Evolutionary conservation across 768 basidiomycete genomes (phyloP).

Genomic region (Lactarius hengduanensis): DNA sequence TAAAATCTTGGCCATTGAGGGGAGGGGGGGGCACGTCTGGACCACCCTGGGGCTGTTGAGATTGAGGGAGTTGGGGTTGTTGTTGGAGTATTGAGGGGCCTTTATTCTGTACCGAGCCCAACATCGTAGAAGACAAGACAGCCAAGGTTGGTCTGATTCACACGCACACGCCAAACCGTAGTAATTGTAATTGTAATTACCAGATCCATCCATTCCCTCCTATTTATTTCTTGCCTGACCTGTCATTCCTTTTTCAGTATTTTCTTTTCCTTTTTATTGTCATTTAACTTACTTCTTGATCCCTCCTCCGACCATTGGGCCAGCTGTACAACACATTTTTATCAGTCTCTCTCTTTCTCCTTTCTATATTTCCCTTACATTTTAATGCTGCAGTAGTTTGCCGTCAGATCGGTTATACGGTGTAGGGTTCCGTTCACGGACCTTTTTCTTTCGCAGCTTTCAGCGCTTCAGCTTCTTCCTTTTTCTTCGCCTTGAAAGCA

Average conservation of each 20-base stretch:
- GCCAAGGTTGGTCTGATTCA: background rate
- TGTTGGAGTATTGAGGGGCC: conserved; percentile 46
- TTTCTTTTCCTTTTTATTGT: background rate
- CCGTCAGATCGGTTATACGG: conserved; percentile 9
- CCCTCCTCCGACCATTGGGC: conserved; percentile 60
- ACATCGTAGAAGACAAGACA: conserved; percentile 49
- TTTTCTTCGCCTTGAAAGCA: conserved; percentile 76
- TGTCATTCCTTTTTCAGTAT: conserved; percentile 31
- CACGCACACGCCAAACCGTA: background rate
- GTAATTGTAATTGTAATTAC: background rate
- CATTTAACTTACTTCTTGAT: conserved; percentile 75
- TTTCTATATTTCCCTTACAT: conserved; percentile 39
- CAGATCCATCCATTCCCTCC: background rate
- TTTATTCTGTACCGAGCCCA: conserved; percentile 58
- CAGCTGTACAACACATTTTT: conserved; percentile 44
- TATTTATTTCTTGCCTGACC: conserved; percentile 69
- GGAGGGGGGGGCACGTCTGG: conserved; percentile 66
- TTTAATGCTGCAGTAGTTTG: conserved; percentile 47
- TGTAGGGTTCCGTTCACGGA: conserved; percentile 34
- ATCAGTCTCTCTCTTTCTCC: conserved; percentile 22
- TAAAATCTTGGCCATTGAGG: conserved; percentile 89
- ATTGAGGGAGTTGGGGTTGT: conserved; percentile 50
- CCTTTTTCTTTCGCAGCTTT: conserved; percentile 76
- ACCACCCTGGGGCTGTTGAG: conserved; percentile 53
- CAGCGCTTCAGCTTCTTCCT: conserved; percentile 67